A percentile compares a stretch with the other conserved stretches of the same genome.
phyloP scores from a whole-genome alignment of 139 green algal species.

The Tetradesmus lagerheimii region DNA sequence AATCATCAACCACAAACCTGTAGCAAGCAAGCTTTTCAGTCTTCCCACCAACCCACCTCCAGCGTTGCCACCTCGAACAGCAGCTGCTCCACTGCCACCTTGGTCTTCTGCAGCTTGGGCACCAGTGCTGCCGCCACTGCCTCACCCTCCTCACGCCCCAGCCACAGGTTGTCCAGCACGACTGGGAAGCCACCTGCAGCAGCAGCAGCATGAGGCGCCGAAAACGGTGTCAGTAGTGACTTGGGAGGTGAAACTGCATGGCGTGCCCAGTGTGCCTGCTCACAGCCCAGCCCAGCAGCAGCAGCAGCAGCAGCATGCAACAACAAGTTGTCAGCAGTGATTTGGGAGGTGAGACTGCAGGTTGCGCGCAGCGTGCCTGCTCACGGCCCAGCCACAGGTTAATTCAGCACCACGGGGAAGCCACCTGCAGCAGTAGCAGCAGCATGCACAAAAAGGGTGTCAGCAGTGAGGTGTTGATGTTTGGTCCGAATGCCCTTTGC shows the following conservation, averaged over 20 bases:
- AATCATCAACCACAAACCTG: too few relatives aligned
- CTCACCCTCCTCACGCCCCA: slow-evolving; percentile 80
- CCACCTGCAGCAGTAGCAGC: slow-evolving; percentile 45
- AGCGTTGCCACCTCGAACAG: slow-evolving; percentile 79
- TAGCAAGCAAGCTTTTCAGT: too few relatives aligned
- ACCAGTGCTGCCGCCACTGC: slow-evolving; percentile 75
- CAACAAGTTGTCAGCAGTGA: neutral
- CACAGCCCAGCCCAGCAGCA: slow-evolving; percentile 66
- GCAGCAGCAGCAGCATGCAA: neutral
- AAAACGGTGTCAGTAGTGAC: neutral
- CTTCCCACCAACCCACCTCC: slow-evolving; percentile 53
- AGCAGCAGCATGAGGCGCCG: neutral
- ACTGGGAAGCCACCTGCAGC: slow-evolving; percentile 69
- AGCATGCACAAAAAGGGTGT: too few relatives aligned
- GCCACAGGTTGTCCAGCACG: slow-evolving; percentile 84
- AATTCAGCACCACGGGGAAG: slow-evolving; percentile 67
- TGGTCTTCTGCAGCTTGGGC: slow-evolving; percentile 86
- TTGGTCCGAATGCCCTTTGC: neutral
- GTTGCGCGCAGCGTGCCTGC: slow-evolving; percentile 60
- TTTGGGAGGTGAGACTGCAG: too few relatives aligned
- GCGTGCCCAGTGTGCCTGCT: slow-evolving; percentile 68
- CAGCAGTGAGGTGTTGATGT: too few relatives aligned
- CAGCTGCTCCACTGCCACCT: slow-evolving; percentile 71
- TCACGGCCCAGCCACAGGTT: slow-evolving; percentile 86
- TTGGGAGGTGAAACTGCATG: too few relatives aligned